Percentiles rank a stretch among this genome's conserved stretches.
phyloP scores from a whole-genome alignment of 2,329 filamentous ascomycete species.

The Rachicladosporium sp. region DNA sequence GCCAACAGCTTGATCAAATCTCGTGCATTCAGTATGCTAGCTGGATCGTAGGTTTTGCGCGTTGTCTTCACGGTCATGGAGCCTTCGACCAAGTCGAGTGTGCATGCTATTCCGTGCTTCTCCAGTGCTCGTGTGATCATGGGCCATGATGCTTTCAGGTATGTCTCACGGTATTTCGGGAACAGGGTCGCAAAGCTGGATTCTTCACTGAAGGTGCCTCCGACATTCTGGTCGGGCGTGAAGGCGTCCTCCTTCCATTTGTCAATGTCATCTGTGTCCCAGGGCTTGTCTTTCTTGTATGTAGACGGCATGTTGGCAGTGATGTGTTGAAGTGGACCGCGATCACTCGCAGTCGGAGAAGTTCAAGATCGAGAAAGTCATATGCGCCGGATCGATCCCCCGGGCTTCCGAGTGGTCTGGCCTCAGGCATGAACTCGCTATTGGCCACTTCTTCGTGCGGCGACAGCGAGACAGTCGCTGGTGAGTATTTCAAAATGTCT shows the following conservation, averaged over 20 bases:
- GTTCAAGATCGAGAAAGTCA: no score
- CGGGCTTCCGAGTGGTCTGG: no score
- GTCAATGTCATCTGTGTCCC: conserved; percentile 94
- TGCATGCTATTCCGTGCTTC: conserved; percentile 78
- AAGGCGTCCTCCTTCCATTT: conserved; percentile 91
- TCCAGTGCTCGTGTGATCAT: conserved; percentile 78
- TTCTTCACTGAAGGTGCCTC: conserved; percentile 81
- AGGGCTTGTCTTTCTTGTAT: conserved; percentile 79
- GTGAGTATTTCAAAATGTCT: no score
- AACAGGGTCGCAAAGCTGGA: conserved; percentile 77
- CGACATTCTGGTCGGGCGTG: conserved; percentile 70
- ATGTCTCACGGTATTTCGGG: conserved; percentile 92
- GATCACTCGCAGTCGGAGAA: no score
- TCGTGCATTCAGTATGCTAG: conserved; percentile 81
- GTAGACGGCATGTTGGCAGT: conserved; percentile 62
- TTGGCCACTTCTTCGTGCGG: no score
- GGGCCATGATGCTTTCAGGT: conserved; percentile 87
- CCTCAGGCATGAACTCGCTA: no score
- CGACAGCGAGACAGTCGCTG: no score
- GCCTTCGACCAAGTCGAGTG: conserved; percentile 86
- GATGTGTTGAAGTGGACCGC: no score
- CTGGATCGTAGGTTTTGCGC: conserved; percentile 79
- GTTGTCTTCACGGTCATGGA: conserved; percentile 96
- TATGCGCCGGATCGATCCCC: no score
- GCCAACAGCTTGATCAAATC: conserved; percentile 90